A percentile compares a stretch with the other conserved stretches of the same genome.
These are phyloP conservation scores for Candida hungchunana DNA, from an alignment of 805 yeast species.

Conservation along the genomic window DNA sequence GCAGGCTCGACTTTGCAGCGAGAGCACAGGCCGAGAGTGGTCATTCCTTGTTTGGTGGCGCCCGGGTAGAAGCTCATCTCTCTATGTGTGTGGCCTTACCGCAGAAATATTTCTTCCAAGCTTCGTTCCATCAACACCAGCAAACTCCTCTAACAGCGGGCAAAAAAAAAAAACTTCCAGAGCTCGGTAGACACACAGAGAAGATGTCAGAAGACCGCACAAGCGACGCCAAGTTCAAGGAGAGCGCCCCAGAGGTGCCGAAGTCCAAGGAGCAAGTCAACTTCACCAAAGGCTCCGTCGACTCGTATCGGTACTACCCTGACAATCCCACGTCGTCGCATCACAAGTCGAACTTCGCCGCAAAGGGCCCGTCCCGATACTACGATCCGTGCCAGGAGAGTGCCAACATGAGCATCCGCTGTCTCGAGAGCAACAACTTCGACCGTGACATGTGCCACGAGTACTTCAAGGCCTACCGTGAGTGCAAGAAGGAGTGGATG, in stretches of 20 bases:
- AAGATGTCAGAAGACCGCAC: conserved; percentile 15
- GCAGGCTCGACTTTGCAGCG: conserved; percentile 46
- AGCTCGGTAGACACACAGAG: too few relatives aligned
- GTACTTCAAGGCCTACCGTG: conserved; percentile 89
- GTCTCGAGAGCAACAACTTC: conserved; percentile 74
- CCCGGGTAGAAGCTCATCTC: too few relatives aligned
- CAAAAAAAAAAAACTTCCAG: too few relatives aligned
- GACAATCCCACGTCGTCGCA: conserved; percentile 76
- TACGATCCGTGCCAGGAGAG: conserved; percentile 94
- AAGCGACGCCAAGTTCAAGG: conserved; percentile 19
- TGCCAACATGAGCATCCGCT: conserved; percentile 78
- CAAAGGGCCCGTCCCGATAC: conserved; percentile 76
- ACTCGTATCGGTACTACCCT: conserved; percentile 69
- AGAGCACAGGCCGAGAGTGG: conserved; percentile 17
- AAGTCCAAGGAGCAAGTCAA: conserved; percentile 39
- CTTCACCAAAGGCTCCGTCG: conserved; percentile 50
- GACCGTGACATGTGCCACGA: conserved; percentile 67
- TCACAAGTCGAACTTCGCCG: conserved; percentile 64
- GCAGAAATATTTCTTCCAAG: too few relatives aligned
- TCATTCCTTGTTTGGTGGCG: too few relatives aligned
- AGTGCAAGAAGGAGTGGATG: conserved; percentile 80
- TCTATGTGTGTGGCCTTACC: too few relatives aligned
- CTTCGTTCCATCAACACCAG: too few relatives aligned
- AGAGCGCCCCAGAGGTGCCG: conserved; percentile 23
- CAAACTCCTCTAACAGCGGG: too few relatives aligned